phyloP scores from a whole-genome alignment of 139 green algal species.

The Picochlorum sp. region DNA sequence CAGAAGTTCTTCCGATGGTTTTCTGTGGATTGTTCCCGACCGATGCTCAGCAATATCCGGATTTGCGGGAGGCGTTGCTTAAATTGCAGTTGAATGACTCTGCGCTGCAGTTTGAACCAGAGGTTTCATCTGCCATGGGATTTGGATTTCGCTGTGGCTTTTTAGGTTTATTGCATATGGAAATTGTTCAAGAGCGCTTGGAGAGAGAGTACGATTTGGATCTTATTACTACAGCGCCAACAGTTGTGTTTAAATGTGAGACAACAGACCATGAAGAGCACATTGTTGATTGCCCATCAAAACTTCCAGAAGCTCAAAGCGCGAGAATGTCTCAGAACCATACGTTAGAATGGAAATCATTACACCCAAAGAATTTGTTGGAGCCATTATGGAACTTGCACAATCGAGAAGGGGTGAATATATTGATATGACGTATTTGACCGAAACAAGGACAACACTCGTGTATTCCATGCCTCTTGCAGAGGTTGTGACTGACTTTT shows the following conservation, averaged over 20 bases:
- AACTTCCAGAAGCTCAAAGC: slow-evolving; percentile 65
- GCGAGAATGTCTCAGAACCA: slow-evolving; percentile 78
- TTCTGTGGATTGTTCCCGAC: slow-evolving; percentile 96
- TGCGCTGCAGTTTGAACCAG: slow-evolving; percentile 85
- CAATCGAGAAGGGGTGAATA: slow-evolving; percentile 70
- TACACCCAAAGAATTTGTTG: slow-evolving; percentile 84
- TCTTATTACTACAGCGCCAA: slow-evolving; percentile 93
- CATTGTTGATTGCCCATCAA: slow-evolving; percentile 65
- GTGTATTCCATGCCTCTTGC: slow-evolving; percentile 92
- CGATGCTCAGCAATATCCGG: slow-evolving; percentile 61
- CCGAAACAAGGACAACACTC: slow-evolving; percentile 70
- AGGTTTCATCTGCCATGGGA: slow-evolving; percentile 90
- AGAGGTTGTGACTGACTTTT: slow-evolving; percentile 95
- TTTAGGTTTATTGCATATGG: slow-evolving; percentile 97
- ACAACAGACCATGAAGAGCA: slow-evolving; percentile 53
- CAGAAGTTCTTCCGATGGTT: slow-evolving; percentile 89
- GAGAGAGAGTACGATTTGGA: slow-evolving; percentile 96
- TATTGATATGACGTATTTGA: slow-evolving; percentile 93
- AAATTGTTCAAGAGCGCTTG: slow-evolving; percentile 95
- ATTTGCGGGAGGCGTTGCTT: slow-evolving; percentile 87
- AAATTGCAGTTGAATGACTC: slow-evolving; percentile 98
- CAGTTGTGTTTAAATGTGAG: slow-evolving; percentile 74
- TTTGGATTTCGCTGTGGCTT: slow-evolving; percentile 98
- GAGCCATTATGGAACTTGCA: slow-evolving; percentile 90
- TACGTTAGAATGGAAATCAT: slow-evolving; percentile 82